Conservation (phyloP, 2,329 filamentous ascomycete species). For the Pseudohalonectria lignicola region DNA sequence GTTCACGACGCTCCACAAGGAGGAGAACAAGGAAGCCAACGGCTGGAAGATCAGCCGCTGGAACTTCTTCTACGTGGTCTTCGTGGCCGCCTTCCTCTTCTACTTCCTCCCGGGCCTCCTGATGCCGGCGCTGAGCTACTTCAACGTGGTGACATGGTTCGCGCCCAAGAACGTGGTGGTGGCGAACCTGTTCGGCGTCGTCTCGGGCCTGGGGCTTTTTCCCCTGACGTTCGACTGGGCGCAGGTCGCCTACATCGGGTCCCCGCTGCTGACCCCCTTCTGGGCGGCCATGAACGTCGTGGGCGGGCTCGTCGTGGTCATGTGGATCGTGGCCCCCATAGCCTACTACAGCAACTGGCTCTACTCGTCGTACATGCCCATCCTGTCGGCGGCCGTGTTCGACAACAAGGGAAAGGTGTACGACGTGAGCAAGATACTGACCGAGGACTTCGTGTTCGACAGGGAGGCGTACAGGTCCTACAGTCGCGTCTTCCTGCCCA, state of each 20-base stretch:
- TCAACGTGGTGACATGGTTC: slow-evolving; percentile 83
- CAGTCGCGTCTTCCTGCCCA: slow-evolving; percentile 73
- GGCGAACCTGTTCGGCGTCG: slow-evolving; percentile 76
- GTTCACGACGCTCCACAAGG: slow-evolving; percentile 78
- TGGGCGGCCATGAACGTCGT: slow-evolving; percentile 82
- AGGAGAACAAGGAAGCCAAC: slow-evolving; percentile 70
- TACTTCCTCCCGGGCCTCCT: slow-evolving; percentile 79
- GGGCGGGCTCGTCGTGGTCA: slow-evolving; percentile 66
- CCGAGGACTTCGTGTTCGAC: slow-evolving; percentile 68
- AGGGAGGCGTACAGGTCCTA: slow-evolving; percentile 66
- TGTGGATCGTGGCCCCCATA: slow-evolving; percentile 75
- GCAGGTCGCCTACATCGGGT: slow-evolving; percentile 80
- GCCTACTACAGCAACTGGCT: slow-evolving; percentile 73
- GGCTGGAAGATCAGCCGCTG: slow-evolving; percentile 76
- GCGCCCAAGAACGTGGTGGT: slow-evolving; percentile 78
- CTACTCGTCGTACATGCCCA: slow-evolving; percentile 77
- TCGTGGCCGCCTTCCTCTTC: slow-evolving; percentile 60
- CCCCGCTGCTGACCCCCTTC: slow-evolving; percentile 72
- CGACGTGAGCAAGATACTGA: slow-evolving; percentile 71
- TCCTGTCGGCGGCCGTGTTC: slow-evolving; percentile 74
- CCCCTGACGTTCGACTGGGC: slow-evolving; percentile 88
- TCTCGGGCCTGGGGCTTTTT: slow-evolving; percentile 74
- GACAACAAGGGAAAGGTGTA: slow-evolving; percentile 75
- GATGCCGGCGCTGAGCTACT: slow-evolving; percentile 78
- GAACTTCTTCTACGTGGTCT: slow-evolving; percentile 73